phyloP scores from a whole-genome alignment of 345 rosid genomes.

The Bruguiera parviflora region DNA sequence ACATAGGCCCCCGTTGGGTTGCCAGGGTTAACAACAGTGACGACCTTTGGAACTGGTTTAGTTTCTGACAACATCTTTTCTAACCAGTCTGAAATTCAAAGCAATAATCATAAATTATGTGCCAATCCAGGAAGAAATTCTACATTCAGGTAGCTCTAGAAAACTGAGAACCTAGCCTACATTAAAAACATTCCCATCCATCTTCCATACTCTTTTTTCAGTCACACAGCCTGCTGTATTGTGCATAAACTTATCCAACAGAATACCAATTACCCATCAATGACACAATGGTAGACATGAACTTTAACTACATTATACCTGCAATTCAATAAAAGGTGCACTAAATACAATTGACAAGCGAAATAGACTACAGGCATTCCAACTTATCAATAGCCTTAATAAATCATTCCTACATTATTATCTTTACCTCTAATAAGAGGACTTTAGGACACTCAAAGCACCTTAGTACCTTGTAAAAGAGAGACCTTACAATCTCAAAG shows the following conservation, averaged over 20 bases:
- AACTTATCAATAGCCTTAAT: too few species aligned
- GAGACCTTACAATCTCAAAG: too few species aligned
- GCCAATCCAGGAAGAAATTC: neutral
- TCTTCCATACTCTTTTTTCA: conserved; percentile 5
- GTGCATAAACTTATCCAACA: neutral
- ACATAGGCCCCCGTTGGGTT: conserved; percentile 91
- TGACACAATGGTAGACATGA: neutral
- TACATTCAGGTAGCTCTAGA: too few species aligned
- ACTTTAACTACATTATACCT: neutral
- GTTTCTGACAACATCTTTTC: conserved; percentile 59
- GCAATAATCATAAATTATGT: conserved; percentile 12
- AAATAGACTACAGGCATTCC: too few species aligned
- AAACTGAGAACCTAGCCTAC: neutral
- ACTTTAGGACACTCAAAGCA: too few species aligned
- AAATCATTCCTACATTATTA: too few species aligned
- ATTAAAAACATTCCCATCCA: neutral
- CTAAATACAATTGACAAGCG: neutral
- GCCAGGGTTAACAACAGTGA: conserved; percentile 91
- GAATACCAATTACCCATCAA: neutral
- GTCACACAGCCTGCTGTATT: neutral
- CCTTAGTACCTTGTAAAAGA: too few species aligned
- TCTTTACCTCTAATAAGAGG: too few species aligned
- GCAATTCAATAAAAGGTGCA: neutral
- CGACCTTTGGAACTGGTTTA: conserved; percentile 85
- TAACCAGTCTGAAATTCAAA: conserved; percentile 69